These are phyloP conservation scores for Pythium coloratum DNA, from an alignment of 352 stramenopile species.

Conservation along the genomic window DNA sequence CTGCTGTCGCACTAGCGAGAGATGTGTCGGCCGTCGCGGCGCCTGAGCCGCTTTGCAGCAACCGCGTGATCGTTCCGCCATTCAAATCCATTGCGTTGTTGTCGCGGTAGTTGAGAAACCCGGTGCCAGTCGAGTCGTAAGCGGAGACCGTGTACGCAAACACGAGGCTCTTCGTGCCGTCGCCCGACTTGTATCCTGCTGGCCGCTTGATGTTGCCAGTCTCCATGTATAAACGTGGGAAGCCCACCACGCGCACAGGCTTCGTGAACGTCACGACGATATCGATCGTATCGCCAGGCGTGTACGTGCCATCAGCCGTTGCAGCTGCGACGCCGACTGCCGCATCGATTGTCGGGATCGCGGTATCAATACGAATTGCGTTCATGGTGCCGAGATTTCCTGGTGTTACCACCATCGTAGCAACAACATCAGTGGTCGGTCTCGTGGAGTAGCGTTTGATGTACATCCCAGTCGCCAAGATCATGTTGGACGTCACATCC, in stretches of 20 bases:
- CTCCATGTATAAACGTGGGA: conserved; percentile 71
- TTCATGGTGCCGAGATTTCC: conserved; percentile 58
- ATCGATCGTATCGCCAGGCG: conserved; percentile 62
- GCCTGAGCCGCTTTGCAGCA: conserved; percentile 28
- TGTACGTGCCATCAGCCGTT: conserved; percentile 59
- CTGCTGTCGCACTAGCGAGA: conserved; percentile 35
- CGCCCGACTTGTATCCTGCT: conserved; percentile 62
- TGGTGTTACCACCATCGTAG: conserved; percentile 46
- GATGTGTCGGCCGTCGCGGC: conserved; percentile 36
- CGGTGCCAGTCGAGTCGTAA: conserved; percentile 55
- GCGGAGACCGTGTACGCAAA: conserved; percentile 77
- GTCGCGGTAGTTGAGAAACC: conserved; percentile 69
- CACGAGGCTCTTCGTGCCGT: conserved; percentile 53
- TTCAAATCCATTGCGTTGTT: conserved; percentile 62
- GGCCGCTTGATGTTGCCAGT: conserved; percentile 67
- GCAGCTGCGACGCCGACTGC: conserved; percentile 52
- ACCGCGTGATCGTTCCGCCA: conserved; percentile 57
- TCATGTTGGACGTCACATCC: conserved; percentile 55
- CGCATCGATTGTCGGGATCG: conserved; percentile 51
- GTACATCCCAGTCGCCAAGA: conserved; percentile 54
- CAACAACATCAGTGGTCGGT: conserved; percentile 55
- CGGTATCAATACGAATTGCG: conserved; percentile 63
- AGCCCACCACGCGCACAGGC: conserved; percentile 60
- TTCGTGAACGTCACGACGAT: conserved; percentile 79
- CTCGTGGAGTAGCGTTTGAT: conserved; percentile 73